Evolutionary conservation across 2,329 filamentous ascomycete species (phyloP).

Genomic region (Phialophora macrospora): DNA sequence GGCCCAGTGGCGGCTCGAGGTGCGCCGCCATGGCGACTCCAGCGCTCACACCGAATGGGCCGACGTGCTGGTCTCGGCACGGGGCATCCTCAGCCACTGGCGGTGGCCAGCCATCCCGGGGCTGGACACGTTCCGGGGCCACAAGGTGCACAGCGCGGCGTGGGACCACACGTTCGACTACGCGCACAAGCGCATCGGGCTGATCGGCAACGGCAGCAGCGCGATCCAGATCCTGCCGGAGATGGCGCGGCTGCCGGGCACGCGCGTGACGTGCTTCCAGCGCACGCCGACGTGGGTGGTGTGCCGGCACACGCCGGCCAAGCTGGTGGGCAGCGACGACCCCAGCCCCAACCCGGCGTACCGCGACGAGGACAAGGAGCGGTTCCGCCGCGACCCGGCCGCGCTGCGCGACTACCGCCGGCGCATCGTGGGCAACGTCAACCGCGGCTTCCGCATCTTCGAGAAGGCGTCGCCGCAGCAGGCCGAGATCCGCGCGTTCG

Average conservation of each 20-base stretch:
- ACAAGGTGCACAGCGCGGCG: constrained; percentile 40
- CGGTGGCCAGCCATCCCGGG: constrained; percentile 43
- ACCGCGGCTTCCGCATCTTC: constrained; percentile 33
- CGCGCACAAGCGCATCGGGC: constrained; percentile 40
- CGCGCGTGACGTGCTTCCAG: constrained; percentile 43
- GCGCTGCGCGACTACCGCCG: constrained; percentile 46
- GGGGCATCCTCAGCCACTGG: constrained; percentile 47
- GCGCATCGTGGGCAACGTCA: constrained; percentile 39
- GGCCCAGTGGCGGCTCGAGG: constrained; percentile 14
- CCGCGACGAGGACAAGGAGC: constrained; percentile 43
- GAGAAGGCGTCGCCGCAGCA: constrained; percentile 18
- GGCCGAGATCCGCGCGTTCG: constrained; percentile 24
- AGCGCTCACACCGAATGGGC: constrained; percentile 39
- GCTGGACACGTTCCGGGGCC: constrained; percentile 40
- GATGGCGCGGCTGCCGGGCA: constrained; percentile 36
- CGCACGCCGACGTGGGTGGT: constrained; percentile 44
- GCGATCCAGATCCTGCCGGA: constrained; percentile 50
- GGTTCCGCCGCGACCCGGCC: constrained; percentile 40
- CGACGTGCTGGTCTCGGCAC: constrained; percentile 62
- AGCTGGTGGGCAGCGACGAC: constrained; percentile 36
- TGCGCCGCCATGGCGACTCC: constrained; percentile 25
- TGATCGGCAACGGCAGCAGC: constrained; percentile 45
- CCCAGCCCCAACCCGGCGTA: constrained; percentile 37
- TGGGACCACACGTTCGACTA: constrained; percentile 42
- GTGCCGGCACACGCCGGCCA: constrained; percentile 39